Percentiles rank a stretch among this genome's conserved stretches.
These are phyloP conservation scores for Sordariomycetes sp. DNA, from an alignment of 2,329 filamentous ascomycete species.

Conservation along the genomic window DNA sequence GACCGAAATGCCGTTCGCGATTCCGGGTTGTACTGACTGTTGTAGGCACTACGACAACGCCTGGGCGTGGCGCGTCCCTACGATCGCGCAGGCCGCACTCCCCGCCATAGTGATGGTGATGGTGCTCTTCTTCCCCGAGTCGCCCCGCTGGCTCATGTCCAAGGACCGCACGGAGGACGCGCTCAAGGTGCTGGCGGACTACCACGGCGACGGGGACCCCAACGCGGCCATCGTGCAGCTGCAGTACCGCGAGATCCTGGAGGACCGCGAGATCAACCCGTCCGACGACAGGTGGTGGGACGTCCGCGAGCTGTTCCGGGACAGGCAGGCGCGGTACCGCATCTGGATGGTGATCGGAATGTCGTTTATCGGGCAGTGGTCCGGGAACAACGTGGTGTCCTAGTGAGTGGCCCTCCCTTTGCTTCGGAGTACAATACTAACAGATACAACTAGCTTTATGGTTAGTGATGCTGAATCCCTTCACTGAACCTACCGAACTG, in stretches of 20 bases:
- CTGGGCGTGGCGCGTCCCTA: conserved; percentile 33
- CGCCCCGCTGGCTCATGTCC: conserved; percentile 52
- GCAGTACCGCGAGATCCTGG: conserved; percentile 56
- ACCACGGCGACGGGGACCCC: conserved; percentile 50
- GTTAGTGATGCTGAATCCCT: not conserved
- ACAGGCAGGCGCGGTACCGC: conserved; percentile 53
- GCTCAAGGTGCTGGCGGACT: conserved; percentile 47
- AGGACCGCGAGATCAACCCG: conserved; percentile 49
- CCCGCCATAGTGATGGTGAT: not conserved
- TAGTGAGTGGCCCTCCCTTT: conserved; percentile 55
- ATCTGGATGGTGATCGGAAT: conserved; percentile 51
- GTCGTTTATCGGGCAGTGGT: conserved; percentile 58
- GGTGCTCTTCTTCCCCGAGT: conserved; percentile 40
- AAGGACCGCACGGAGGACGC: conserved; percentile 55
- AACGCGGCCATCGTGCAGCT: conserved; percentile 52
- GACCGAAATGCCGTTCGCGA: not conserved
- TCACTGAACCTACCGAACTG: no score
- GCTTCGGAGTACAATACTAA: conserved; percentile 39
- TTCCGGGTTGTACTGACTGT: not conserved
- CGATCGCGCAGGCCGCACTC: not conserved
- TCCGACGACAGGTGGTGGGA: conserved; percentile 32
- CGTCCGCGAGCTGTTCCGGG: conserved; percentile 51
- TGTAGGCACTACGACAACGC: conserved; percentile 25
- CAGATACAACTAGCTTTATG: conserved; percentile 29
- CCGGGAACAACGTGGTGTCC: conserved; percentile 55